These are phyloP conservation scores for Elasticomyces elasticus DNA, from an alignment of 495 filamentous ascomycete species.

Conservation along the genomic window DNA sequence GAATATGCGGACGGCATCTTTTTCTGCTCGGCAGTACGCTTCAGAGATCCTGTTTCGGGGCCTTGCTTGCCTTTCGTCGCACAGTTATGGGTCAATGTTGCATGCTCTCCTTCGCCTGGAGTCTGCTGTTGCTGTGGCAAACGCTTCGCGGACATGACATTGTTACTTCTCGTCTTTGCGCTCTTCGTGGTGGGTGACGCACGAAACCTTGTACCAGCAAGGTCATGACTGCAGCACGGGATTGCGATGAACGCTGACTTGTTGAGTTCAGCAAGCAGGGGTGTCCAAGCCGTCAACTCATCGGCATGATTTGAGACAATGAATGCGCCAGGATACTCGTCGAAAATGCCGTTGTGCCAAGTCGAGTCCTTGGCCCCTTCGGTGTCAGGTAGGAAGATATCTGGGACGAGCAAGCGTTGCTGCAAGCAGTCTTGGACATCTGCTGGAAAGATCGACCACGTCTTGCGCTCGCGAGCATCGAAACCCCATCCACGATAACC, in stretches of 20 bases:
- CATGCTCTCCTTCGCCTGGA: background rate
- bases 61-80: background rate
- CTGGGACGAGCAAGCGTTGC: conserved; percentile 67
- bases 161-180: background rate
- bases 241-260: conserved; percentile 76
- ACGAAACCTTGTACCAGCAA: conserved; percentile 63
- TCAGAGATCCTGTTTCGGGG: conserved; percentile 23
- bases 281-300: conserved; percentile 92
- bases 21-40: conserved; percentile 24
- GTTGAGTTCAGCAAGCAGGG: conserved; percentile 68
- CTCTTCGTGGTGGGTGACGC: conserved; percentile 35
- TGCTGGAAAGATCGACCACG: conserved; percentile 64
- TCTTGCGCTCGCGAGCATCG: conserved; percentile 72
- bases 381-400: conserved; percentile 34
- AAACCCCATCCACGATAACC: conserved; percentile 84
- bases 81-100: no score
- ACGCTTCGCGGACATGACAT: background rate
- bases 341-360: conserved; percentile 55
- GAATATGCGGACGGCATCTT: conserved; percentile 53
- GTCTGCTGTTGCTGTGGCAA: conserved; percentile 2
- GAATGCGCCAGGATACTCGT: conserved; percentile 54
- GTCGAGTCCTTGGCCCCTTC: conserved; percentile 26
- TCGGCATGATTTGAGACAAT: conserved; percentile 96
- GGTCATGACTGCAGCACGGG: conserved; percentile 86
- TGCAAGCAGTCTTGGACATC: conserved; percentile 46